Base-by-base conservation (phyloP, 2,329 filamentous ascomycete species). In the Raffaelea albimanens region DNA sequence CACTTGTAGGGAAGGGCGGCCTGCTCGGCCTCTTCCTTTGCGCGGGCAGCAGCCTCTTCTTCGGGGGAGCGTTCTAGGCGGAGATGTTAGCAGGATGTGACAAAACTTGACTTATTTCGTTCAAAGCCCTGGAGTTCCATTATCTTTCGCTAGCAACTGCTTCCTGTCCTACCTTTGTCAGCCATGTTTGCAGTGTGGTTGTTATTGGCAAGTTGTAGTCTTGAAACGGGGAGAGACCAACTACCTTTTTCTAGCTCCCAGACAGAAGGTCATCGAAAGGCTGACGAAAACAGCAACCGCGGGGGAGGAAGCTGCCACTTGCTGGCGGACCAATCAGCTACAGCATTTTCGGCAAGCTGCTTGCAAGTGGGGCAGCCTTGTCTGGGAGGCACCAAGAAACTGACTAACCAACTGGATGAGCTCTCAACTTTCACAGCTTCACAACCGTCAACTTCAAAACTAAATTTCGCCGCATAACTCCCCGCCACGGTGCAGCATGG, bases 1-100 rank as follows among this genome's bases (percentile, higher is more conserved):
- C 93, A 98, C 70, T 94, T 93, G 81, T 98, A 98, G 1, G 93
- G 93, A 39, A 98, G 82, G 21, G 83, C 79, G 39, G 82, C 85
- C 72, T 98, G 93, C 70, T 98, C 93, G 58, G 83, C 85, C 48
- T 78, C 73, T 70, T 98, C 89, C 63, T 83, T 82, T 52, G 80
- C 83, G 55, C 71, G 72, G 49, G 76, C 73, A 19, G 77, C 77
- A 11, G 74, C 79, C 55, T 73, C 69, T 54, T 80, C 72, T 53
- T 75, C 78, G 50, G 74, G 67, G 20, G 70, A 73, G 47, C 63
- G 69, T 59, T 82, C 78, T 75, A 38, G 34, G 25, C 7, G 25
- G 25, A 29, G 25, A 29, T 7, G 25, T 29, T 29, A 29, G 25
- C 25, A 29, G 7, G 13, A 29, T 7, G 13, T 7, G 25, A 29